phyloP scores from a whole-genome alignment of 2,329 filamentous ascomycete species.

The Alternaria sp. region DNA sequence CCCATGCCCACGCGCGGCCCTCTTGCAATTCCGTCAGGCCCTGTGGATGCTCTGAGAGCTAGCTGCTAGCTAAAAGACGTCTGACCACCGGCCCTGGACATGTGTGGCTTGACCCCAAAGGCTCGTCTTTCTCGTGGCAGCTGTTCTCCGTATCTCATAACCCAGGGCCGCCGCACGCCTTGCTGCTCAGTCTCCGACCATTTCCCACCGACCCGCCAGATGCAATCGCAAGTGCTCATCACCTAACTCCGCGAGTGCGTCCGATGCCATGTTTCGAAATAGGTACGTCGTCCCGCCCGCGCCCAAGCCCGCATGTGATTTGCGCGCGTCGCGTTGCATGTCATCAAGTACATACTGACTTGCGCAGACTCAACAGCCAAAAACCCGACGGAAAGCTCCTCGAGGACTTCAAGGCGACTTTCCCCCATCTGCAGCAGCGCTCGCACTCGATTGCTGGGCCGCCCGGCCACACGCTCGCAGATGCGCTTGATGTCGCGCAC shows the following conservation, averaged over 20 bases:
- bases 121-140: slow-evolving; percentile 38
- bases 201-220: slow-evolving; percentile 1
- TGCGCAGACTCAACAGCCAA: slow-evolving; percentile 72
- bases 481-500: slow-evolving; percentile 56
- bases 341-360: slow-evolving; percentile 5
- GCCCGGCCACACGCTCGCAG: slow-evolving; percentile 55
- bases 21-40: slow-evolving; percentile 27
- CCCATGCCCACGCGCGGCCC: slow-evolving; percentile 36
- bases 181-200: background rate
- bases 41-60: slow-evolving; percentile 30
- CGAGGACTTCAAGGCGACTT: slow-evolving; percentile 81
- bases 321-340: slow-evolving; percentile 38
- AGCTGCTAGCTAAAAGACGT: slow-evolving; percentile 49
- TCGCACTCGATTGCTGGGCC: slow-evolving; percentile 52
- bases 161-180: slow-evolving; percentile 20
- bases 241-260: slow-evolving; percentile 11
- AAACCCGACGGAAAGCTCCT: slow-evolving; percentile 88
- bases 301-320: slow-evolving; percentile 21
- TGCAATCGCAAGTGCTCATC: background rate
- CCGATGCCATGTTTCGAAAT: slow-evolving; percentile 53
- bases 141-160: slow-evolving; percentile 44
- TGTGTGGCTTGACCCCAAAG: slow-evolving; percentile 43
- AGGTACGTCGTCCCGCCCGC: slow-evolving; percentile 45
- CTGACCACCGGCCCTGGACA: slow-evolving; percentile 36
- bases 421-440: slow-evolving; percentile 68